Conservation (phyloP, 371 early-diverging fungal species). For the Saksenaea oblongispora region DNA sequence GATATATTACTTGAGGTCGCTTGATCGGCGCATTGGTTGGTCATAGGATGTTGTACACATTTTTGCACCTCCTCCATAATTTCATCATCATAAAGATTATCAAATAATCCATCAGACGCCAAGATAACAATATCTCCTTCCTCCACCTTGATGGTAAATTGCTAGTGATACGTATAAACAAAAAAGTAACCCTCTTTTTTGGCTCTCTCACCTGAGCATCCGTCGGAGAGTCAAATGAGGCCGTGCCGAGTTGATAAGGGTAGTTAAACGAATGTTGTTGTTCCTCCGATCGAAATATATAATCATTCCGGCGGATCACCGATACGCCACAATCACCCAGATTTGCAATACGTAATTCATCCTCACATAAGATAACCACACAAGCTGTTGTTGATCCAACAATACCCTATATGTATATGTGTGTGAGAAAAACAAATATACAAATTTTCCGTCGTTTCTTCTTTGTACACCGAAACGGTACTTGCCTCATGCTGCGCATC, state of each 20-base stretch:
- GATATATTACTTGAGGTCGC: slow-evolving; percentile 45
- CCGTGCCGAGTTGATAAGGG: slow-evolving; percentile 76
- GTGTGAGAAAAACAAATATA: not conserved
- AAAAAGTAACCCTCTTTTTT: not conserved
- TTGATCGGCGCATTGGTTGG: slow-evolving; percentile 1
- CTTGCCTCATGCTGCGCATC: slow-evolving; percentile 30
- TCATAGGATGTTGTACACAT: slow-evolving; percentile 12
- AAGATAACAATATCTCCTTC: slow-evolving; percentile 76
- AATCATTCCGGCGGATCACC: slow-evolving; percentile 78
- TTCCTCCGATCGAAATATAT: slow-evolving; percentile 88
- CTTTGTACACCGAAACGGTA: not conserved
- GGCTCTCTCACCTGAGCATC: slow-evolving; percentile 62
- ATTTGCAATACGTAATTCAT: slow-evolving; percentile 88
- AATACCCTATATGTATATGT: slow-evolving; percentile 13
- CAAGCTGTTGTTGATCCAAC: slow-evolving; percentile 90
- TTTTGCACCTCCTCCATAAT: slow-evolving; percentile 59
- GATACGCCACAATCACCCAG: slow-evolving; percentile 91
- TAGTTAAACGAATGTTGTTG: slow-evolving; percentile 83
- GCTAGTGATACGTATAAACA: slow-evolving; percentile 1
- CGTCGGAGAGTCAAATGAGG: slow-evolving; percentile 61
- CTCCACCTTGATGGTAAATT: slow-evolving; percentile 74
- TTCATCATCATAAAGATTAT: slow-evolving; percentile 83
- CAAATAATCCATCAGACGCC: slow-evolving; percentile 79
- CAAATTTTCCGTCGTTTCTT: not conserved
- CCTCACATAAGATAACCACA: slow-evolving; percentile 81